Percentiles rank a stretch among this genome's conserved stretches.
These are phyloP conservation scores for Brassica rapa DNA, from an alignment of 345 rosid species.

Conservation along the genomic window DNA sequence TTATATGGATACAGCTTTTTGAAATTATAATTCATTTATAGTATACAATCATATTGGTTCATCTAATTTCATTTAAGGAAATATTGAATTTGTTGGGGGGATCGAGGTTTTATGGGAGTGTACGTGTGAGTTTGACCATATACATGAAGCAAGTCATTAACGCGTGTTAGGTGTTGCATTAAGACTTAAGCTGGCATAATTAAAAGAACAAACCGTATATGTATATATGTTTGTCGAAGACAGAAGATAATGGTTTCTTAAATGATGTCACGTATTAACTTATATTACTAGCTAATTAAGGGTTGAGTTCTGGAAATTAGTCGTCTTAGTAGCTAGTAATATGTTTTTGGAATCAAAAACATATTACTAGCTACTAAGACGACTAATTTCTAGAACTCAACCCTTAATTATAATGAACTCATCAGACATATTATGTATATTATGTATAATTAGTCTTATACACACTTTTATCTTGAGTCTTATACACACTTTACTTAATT, in stretches of 20 bases:
- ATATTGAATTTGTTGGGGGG: too few relatives aligned
- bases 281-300: neutral
- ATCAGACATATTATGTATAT: neutral
- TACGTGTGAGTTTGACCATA: conserved; percentile 40
- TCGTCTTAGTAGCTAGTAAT: too few relatives aligned
- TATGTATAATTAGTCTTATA: neutral
- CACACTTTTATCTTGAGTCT: neutral
- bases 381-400: conserved; percentile 15
- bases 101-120: neutral
- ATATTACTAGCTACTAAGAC: conserved; percentile 1
- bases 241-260: conserved; percentile 21
- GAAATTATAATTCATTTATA: neutral
- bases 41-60: neutral
- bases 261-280: conserved; percentile 34
- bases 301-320: too few relatives aligned
- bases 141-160: conserved; percentile 6
- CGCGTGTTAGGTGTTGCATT: conserved; percentile 43
- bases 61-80: neutral
- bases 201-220: conserved; percentile 10
- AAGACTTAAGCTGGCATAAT: neutral
- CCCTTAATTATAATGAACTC: conserved; percentile 13
- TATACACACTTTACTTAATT: conserved; percentile 4
- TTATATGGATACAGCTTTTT: neutral
- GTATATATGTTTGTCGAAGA: conserved; percentile 18
- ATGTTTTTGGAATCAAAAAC: too few relatives aligned